Evolutionary conservation across 306 rosid genomes (phyloP), one percentile per base, ranked within the genome.

Genomic region (Morella rubra): DNA sequence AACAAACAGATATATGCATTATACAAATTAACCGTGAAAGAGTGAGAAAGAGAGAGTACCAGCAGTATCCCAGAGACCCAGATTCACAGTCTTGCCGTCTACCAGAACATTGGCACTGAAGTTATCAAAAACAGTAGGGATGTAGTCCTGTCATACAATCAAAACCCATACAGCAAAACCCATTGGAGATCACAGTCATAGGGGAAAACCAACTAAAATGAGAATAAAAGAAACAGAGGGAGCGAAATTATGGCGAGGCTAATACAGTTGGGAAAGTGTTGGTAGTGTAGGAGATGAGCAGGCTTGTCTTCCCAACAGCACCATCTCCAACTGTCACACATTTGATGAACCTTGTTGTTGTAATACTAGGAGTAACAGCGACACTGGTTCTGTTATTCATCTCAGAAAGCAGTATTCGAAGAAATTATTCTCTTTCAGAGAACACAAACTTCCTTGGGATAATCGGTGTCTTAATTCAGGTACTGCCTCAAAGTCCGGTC

Each of bases 51-150:
- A 50, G 16, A 54, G 41, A 55, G 24, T 60, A 88, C 91, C 91
- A 72, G 91, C 91, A 79, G 91, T 88, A 71, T 88, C 91, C 89
- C 89, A 85, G 58, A 88, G 87, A 62, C 91, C 89, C 82, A 85
- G 65, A 81, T 85, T 81, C 76, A 88, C 87, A 54, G 87, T 41
- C 55, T 81, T 80, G 12, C 89, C 86, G 55, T 81, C 86, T 74
- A 81, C 89, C 80, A 77, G 13, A 74, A 85, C 86, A 79, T 83
- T 79, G 72, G 91, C 89, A 49, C 87, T 85, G 81, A 88, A 85
- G 81, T 88, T 85, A 60, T 85, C 89, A 75, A 88, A 85, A 60
- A 88, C 88, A 68, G 91, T 85, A 0, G 91, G 91, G 69, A 83
- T 87, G 83, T 88, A 88, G 72, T 85, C 89, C 91, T 88, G 88